phyloP scores from a whole-genome alignment of 257 asterid genomes.

The Fraxinus anomala region DNA sequence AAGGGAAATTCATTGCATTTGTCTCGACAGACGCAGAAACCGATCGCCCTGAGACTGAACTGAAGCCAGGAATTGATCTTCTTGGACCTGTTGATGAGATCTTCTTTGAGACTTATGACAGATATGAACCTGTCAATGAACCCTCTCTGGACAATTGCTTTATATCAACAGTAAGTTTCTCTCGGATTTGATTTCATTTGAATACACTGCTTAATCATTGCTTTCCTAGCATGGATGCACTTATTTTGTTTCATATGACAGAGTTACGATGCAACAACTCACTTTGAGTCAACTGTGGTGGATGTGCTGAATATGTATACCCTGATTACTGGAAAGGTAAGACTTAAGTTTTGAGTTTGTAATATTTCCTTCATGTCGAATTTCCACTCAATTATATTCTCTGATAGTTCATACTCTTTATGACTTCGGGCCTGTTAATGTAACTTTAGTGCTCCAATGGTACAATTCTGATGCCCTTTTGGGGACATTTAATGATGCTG shows the following conservation, averaged over 20 bases:
- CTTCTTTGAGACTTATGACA: conserved; percentile 84
- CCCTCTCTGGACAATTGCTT: conserved; percentile 88
- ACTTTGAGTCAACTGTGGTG: conserved; percentile 65
- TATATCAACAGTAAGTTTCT: conserved; percentile 74
- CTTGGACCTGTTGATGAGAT: conserved; percentile 98
- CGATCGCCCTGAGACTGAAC: conserved; percentile 81
- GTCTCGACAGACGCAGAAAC: conserved; percentile 97
- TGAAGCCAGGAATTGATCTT: conserved; percentile 90
- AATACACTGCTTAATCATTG: conserved; percentile 12
- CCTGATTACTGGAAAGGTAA: conserved; percentile 67
- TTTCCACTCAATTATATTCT: neutral
- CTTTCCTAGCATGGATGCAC: conserved; percentile 19
- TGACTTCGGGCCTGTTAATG: neutral
- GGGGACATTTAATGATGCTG: neutral
- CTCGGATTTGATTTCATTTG: conserved; percentile 16
- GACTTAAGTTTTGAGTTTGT: conserved; percentile 9
- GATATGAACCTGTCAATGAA: conserved; percentile 90
- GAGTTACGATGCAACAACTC: conserved; percentile 74
- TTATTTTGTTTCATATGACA: conserved; percentile 33
- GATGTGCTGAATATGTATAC: conserved; percentile 69
- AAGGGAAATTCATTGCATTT: conserved; percentile 91
- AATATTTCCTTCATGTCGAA: neutral
- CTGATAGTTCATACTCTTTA: neutral
- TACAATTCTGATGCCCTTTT: neutral
- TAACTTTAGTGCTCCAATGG: neutral